Base-by-base conservation (phyloP, 306 rosid genomes). In the Notholithocarpus densiflorus region DNA sequence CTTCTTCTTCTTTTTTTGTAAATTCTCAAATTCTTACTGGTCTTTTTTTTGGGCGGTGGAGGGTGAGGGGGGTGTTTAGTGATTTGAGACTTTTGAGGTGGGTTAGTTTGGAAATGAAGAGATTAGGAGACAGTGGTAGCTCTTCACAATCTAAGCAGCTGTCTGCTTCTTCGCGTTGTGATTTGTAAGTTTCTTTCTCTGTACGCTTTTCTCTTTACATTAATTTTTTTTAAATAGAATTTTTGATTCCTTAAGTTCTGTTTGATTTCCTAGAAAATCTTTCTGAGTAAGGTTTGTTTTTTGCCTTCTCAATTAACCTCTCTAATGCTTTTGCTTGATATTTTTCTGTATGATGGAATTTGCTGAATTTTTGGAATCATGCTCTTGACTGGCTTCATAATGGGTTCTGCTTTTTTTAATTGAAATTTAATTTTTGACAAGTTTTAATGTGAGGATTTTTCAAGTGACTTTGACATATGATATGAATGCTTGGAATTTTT, bases 81-180 rank as follows among this genome's bases (percentile, higher is more conserved):
- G 74, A 32, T 65, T 65, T 65, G 48, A 29, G 71, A 31, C 34
- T 65, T 37, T 37, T 31, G 45, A 29, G 71, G 51, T 32, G 48
- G 71, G 32, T 32, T 31, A 32, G 71, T 70, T 40, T 17, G 74
- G 74, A 13, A 40, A 70, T 70, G 56, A 37, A 37, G 45, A 37
- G 45, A 37, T 7, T 37, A 37, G 10, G 11, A 37, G 45, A 37
- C 11, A 37, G 48, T 81, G 83, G 85, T 64, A 85, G 84, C 71
- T 53, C 83, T 65, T 81, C 92, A 73, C 92, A 87, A 84, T 85
- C 88, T 56, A 92, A 90, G 71, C 89, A 92, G 8, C 92, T 92
- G 40, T 80, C 83, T 73, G 74, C 73, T 69, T 84, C 97, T 24
- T 87, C 92, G 5, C 87, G 90, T 40, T 87, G 75, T 40, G 90